These are phyloP conservation scores for Scorias spongiosa DNA, from an alignment of 2,329 filamentous ascomycete species.

Conservation along the genomic window DNA sequence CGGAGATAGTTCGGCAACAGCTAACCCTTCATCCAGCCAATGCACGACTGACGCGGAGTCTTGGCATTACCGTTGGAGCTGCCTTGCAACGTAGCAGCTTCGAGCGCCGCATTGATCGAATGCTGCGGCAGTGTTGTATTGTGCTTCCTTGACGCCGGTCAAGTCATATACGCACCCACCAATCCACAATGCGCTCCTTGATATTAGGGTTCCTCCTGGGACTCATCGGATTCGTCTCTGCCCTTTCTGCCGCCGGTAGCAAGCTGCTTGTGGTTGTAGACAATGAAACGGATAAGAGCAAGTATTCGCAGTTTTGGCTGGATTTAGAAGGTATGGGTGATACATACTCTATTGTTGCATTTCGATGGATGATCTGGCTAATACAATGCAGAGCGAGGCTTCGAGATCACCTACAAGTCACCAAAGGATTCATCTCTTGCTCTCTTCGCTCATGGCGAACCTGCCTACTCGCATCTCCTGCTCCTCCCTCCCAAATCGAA, in stretches of 20 bases:
- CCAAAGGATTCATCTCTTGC: conserved; percentile 64
- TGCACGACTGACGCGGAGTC: too few species aligned
- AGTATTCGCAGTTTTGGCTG: conserved; percentile 67
- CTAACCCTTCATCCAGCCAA: too few species aligned
- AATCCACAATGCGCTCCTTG: conserved; percentile 18
- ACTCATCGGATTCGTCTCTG: conserved; percentile 52
- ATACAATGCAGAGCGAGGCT: conserved; percentile 55
- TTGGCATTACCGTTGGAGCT: background rate
- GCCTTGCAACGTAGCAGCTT: conserved; percentile 4
- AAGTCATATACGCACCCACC: conserved; percentile 21
- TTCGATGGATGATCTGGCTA: background rate
- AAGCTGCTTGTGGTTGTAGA: conserved; percentile 78
- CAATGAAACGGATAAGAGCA: conserved; percentile 61
- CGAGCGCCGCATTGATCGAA: conserved; percentile 3
- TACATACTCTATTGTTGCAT: background rate
- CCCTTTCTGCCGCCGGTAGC: conserved; percentile 63
- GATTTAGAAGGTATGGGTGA: conserved; percentile 47
- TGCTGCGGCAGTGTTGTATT: conserved; percentile 2
- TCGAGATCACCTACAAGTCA: conserved; percentile 63
- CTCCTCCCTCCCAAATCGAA: conserved; percentile 83
- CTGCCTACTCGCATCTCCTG: conserved; percentile 79
- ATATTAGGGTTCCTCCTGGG: conserved; percentile 41
- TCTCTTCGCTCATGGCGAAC: conserved; percentile 75
- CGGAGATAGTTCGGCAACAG: background rate
- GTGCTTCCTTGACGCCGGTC: conserved; percentile 4